Conservation (phyloP, 352 stramenopile species). For the Blastocystis sp. region DNA sequence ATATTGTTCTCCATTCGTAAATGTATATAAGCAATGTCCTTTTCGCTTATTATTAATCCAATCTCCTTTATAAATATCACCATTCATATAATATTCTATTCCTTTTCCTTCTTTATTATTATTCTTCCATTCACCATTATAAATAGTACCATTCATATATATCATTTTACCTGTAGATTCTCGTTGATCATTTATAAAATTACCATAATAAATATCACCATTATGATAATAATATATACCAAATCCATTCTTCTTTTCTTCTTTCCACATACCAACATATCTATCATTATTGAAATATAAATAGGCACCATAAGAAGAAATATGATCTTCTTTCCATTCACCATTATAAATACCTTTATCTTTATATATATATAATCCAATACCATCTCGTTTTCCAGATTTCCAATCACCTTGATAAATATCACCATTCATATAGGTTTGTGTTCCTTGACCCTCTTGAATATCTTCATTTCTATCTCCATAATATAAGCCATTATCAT, state of each 20-base stretch:
- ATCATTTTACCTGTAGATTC: conserved; percentile 3
- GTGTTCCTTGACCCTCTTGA: conserved; percentile 3
- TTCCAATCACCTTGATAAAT: too few relatives aligned
- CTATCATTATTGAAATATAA: conserved; percentile 5
- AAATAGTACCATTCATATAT: conserved; percentile 16
- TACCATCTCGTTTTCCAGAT: too few relatives aligned
- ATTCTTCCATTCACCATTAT: conserved; percentile 32
- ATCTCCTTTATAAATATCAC: conserved; percentile 27
- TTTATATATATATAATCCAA: too few relatives aligned
- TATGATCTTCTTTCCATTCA: conserved; percentile 25
- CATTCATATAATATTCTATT: neutral
- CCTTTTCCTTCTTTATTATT: conserved; percentile 9
- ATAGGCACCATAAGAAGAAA: conserved; percentile 16
- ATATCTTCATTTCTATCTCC: conserved; percentile 30
- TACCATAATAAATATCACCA: conserved; percentile 28
- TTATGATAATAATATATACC: conserved; percentile 36
- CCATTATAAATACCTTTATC: conserved; percentile 13
- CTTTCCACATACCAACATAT: conserved; percentile 17
- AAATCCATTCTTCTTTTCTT: conserved; percentile 25
- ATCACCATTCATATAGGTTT: too few relatives aligned
- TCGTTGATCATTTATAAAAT: conserved; percentile 10
- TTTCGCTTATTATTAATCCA: too few relatives aligned
- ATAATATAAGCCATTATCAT: too few relatives aligned
- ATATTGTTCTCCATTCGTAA: conserved; percentile 16
- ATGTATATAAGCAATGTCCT: conserved; percentile 24